These are phyloP conservation scores for Emmonsiellopsis sp. DNA, from an alignment of 2,329 filamentous ascomycete genomes.

Conservation along the genomic window DNA sequence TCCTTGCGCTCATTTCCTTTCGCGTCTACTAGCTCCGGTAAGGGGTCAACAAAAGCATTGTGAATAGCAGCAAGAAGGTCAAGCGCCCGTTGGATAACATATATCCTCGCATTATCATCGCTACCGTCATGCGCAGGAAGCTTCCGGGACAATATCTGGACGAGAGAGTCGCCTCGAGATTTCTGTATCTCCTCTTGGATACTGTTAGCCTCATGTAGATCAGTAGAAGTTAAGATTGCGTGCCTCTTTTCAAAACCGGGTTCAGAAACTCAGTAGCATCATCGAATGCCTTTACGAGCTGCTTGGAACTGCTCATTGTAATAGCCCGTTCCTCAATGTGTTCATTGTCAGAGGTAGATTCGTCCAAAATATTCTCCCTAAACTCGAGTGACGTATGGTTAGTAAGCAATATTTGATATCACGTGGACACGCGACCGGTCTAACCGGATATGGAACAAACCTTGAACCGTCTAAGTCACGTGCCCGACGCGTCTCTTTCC, in stretches of 20 bases:
- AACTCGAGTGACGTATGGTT: neutral
- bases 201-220: slow-evolving; percentile 19
- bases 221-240: slow-evolving; percentile 15
- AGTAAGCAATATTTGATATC: neutral
- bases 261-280: slow-evolving; percentile 26
- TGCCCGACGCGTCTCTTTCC: neutral
- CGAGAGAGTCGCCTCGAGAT: slow-evolving; percentile 23
- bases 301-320: slow-evolving; percentile 21
- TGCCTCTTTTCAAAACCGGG: slow-evolving; percentile 34
- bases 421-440: neutral
- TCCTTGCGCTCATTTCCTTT: slow-evolving; percentile 6
- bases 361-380: neutral
- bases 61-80: slow-evolving; percentile 26
- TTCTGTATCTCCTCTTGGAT: slow-evolving; percentile 30
- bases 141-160: slow-evolving; percentile 22
- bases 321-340: neutral
- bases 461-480: neutral
- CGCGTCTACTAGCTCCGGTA: neutral
- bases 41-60: slow-evolving; percentile 19
- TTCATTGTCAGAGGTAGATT: slow-evolving; percentile 2
- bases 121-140: slow-evolving; percentile 6
- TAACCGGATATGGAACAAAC: neutral
- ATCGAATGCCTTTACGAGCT: slow-evolving; percentile 23
- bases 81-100: slow-evolving; percentile 25
- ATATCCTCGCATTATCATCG: slow-evolving; percentile 15